Percentiles rank a stretch among this genome's conserved stretches.
Evolutionary conservation across 1,139 yeast genomes (phyloP).

Genomic region (Hyphopichia wangnamkhiaoensis): DNA sequence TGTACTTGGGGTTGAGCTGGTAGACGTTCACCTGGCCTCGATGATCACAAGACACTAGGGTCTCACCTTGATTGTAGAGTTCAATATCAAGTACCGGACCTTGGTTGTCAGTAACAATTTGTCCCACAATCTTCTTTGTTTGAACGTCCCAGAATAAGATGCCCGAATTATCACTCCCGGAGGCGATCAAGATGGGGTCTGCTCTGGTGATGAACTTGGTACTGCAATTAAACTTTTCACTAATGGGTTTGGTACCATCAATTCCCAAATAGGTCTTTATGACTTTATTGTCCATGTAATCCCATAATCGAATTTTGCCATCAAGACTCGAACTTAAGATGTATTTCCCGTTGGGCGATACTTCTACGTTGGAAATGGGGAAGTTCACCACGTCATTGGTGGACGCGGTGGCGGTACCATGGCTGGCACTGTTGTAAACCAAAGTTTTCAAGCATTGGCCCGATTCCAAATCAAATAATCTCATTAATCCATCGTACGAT

Average conservation of each 20-base stretch:
- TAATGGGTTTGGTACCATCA: conserved; percentile 27
- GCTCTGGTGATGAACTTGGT: conserved; percentile 45
- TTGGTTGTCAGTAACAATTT: conserved; percentile 17
- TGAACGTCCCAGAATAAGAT: conserved; percentile 78
- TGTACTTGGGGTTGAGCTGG: conserved; percentile 19
- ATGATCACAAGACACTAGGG: conserved; percentile 40
- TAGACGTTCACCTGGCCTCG: conserved; percentile 28
- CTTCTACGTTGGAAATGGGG: conserved; percentile 72
- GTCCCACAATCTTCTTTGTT: conserved; percentile 51
- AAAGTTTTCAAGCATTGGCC: conserved; percentile 92
- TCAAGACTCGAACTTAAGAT: conserved; percentile 80
- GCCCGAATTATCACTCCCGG: conserved; percentile 67
- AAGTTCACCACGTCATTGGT: conserved; percentile 48
- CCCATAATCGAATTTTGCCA: conserved; percentile 79
- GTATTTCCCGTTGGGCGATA: conserved; percentile 82
- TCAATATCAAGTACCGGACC: conserved; percentile 54
- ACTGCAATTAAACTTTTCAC: conserved; percentile 50
- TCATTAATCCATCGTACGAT: conserved; percentile 85
- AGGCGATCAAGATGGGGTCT: conserved; percentile 46
- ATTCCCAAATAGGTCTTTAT: conserved; percentile 67
- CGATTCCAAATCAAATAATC: conserved; percentile 83
- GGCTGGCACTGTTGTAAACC: conserved; percentile 66
- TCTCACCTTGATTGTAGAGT: conserved; percentile 31
- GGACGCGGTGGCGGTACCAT: conserved; percentile 61
- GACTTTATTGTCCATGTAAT: conserved; percentile 73